These are phyloP conservation scores for Mangifera indica DNA, from an alignment of 345 rosid species.

Conservation along the genomic window DNA sequence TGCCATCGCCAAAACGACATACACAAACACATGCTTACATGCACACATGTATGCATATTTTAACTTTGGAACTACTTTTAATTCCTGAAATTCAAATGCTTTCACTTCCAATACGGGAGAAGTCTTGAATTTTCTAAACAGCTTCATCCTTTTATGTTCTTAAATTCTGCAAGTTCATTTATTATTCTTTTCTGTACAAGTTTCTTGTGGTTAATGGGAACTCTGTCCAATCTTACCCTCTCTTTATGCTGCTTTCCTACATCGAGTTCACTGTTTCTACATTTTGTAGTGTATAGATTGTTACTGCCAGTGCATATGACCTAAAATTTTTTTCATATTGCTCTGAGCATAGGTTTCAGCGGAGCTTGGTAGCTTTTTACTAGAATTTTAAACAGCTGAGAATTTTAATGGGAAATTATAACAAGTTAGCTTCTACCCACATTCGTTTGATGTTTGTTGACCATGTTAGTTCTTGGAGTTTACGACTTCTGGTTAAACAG, in stretches of 20 bases:
- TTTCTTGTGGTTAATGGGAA: neutral
- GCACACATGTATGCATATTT: neutral
- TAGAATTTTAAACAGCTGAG: neutral
- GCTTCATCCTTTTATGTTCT: neutral
- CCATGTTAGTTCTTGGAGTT: neutral
- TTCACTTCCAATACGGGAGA: conserved; percentile 3
- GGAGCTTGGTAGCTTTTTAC: neutral
- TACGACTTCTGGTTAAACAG: neutral
- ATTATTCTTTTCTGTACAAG: neutral
- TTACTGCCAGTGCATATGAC: too few species aligned
- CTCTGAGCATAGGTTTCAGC: too few species aligned
- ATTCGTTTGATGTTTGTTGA: neutral
- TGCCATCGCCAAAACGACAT: too few species aligned
- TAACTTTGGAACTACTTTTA: conserved; percentile 4
- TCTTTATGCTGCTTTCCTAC: neutral
- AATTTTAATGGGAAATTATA: neutral
- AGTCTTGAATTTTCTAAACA: neutral
- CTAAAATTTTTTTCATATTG: too few species aligned
- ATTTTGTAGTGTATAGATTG: neutral
- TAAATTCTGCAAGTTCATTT: neutral
- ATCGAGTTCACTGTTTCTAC: neutral
- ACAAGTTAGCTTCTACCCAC: neutral
- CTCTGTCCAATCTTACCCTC: neutral
- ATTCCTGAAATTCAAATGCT: neutral
- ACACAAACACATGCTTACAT: too few species aligned